These are phyloP conservation scores for Nemania abortiva DNA, from an alignment of 2,329 filamentous ascomycete genomes.

Conservation along the genomic window DNA sequence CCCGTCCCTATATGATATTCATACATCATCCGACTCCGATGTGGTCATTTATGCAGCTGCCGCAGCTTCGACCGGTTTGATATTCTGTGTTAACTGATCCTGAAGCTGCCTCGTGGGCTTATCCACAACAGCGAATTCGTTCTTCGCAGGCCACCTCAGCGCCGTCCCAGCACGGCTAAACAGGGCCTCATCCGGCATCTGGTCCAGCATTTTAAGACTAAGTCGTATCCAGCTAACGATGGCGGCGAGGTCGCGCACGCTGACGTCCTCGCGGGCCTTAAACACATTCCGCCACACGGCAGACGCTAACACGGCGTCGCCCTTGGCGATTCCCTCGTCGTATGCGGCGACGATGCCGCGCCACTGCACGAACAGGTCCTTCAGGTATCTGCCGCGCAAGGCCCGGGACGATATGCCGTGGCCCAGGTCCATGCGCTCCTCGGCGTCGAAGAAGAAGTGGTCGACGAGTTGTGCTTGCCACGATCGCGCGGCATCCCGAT, in stretches of 20 bases:
- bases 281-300: constrained; percentile 96
- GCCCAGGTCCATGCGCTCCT: constrained; percentile 83
- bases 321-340: constrained; percentile 82
- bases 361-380: constrained; percentile 95
- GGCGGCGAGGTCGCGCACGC: constrained; percentile 64
- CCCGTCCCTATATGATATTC: constrained; percentile 18
- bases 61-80: neutral
- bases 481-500: constrained; percentile 73
- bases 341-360: constrained; percentile 86
- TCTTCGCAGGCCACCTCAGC: constrained; percentile 59
- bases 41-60: neutral
- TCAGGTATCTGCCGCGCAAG: constrained; percentile 75
- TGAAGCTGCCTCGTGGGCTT: constrained; percentile 56
- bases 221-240: constrained; percentile 69
- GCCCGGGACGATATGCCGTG: constrained; percentile 75
- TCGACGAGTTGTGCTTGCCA: constrained; percentile 94
- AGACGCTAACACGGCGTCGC: constrained; percentile 80
- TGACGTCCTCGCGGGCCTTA: constrained; percentile 71
- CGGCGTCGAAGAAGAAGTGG: constrained; percentile 92
- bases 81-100: constrained; percentile 45
- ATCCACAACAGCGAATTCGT: constrained; percentile 56
- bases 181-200: constrained; percentile 60
- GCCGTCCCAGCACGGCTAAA: constrained; percentile 50
- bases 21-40: constrained; percentile 13
- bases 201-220: constrained; percentile 62